Evolutionary conservation across 2,329 filamentous ascomycete genomes (phyloP).

Genomic region (Monosporascus sp.): DNA sequence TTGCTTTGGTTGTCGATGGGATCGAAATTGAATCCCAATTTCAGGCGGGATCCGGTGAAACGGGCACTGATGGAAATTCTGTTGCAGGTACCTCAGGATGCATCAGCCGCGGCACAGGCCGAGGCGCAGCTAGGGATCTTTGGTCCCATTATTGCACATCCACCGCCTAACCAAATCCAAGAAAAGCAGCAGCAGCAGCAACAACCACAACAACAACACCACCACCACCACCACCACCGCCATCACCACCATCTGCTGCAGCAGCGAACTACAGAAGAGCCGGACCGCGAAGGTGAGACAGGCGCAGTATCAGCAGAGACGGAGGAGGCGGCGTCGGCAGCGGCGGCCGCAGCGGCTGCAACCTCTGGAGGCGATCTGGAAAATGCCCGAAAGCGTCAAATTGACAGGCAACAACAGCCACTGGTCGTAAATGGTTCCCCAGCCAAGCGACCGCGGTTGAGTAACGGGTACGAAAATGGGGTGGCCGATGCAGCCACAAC

Average conservation of each 20-base stretch:
- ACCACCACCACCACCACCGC: constrained; percentile 27
- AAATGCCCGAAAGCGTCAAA: constrained; percentile 45
- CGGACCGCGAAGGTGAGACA: constrained; percentile 22
- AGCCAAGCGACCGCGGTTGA: constrained; percentile 53
- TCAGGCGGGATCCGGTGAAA: constrained; percentile 21
- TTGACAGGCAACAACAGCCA: constrained; percentile 38
- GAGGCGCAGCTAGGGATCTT: constrained; percentile 49
- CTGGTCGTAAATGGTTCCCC: constrained; percentile 49
- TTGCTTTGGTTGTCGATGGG: constrained; percentile 8
- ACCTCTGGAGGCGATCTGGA: constrained; percentile 33
- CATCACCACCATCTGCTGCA: constrained; percentile 7
- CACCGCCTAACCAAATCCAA: constrained; percentile 27
- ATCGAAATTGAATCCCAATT: constrained; percentile 19
- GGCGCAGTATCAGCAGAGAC: constrained; percentile 22
- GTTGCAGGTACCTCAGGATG: constrained; percentile 46
- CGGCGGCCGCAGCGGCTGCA: constrained; percentile 11
- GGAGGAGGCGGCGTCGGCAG: constrained; percentile 30
- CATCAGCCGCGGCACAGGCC: constrained; percentile 34
- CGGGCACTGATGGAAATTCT: constrained; percentile 33
- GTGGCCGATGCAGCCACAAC: constrained; percentile 44
- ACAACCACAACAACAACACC: constrained; percentile 10
- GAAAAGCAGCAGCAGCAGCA: constrained; percentile 13
- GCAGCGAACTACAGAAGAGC: constrained; percentile 30
- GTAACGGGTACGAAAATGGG: constrained; percentile 57
- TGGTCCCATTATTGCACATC: constrained; percentile 46